These are phyloP conservation scores for Rhizomucor pusillus DNA, from an alignment of 371 early-diverging fungal species.

Conservation along the genomic window DNA sequence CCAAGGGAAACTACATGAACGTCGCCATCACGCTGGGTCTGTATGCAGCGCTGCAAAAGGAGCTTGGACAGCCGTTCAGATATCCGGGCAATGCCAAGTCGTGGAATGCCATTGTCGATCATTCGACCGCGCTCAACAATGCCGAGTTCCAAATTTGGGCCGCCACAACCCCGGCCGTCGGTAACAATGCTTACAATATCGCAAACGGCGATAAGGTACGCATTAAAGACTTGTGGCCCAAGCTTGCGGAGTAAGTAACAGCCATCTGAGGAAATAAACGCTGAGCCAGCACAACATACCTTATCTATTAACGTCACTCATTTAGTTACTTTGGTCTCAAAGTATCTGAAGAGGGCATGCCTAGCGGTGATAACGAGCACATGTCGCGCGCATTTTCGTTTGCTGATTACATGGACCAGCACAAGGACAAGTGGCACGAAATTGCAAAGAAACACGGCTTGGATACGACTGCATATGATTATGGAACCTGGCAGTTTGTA, in stretches of 20 bases:
- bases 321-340: conserved; percentile 12
- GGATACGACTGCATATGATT: conserved; percentile 14
- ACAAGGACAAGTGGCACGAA: conserved; percentile 8
- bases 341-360: conserved; percentile 1
- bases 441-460: conserved; percentile 12
- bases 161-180: neutral
- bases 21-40: conserved; percentile 8
- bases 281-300: too few relatives aligned
- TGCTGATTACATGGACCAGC: conserved; percentile 5
- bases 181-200: conserved; percentile 9
- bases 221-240: conserved; percentile 10
- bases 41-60: conserved; percentile 13
- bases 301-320: neutral
- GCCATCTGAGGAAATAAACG: neutral
- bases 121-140: conserved; percentile 14
- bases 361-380: neutral
- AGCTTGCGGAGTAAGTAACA: conserved; percentile 18
- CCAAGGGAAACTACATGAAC: conserved; percentile 14
- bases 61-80: conserved; percentile 1
- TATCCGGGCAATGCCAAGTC: conserved; percentile 8
- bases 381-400: neutral
- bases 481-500: conserved; percentile 13
- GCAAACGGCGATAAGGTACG: neutral
- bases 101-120: conserved; percentile 3
- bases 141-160: conserved; percentile 12